Base-by-base conservation (phyloP, 139 green algal species). In the Chlamydomonas sphaeroides region DNA sequence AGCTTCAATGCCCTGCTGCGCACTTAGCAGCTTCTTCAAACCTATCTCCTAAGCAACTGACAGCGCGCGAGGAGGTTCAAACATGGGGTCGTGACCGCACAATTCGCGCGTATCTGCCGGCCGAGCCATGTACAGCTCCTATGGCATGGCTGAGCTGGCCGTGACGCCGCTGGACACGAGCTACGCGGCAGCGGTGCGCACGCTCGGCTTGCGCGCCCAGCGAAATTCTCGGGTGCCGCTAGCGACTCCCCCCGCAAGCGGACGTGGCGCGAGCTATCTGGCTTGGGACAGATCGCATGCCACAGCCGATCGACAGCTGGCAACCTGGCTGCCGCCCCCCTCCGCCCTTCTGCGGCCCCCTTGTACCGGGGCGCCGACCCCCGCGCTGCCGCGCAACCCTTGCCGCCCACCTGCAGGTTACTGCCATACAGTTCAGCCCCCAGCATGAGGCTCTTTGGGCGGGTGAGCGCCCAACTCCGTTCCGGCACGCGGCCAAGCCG, bases 361-460 rank as follows among this genome's bases (percentile, higher is more conserved):
- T 53, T 49, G 18, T 25, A 65, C 26, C 28, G 26, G 6, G 15
- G 51, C 17, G 51, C 17, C 14, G 15, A 17, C 20, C 20, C 4
- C 6, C 51, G 51, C 20, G 17, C 20, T 28, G 14, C 6, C 20
- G 51, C 15, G 7, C 53, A n/a, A 26, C 28, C 57, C 57, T 65
- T 65, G 5, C 28, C 59, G 30, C 59, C 23, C 28, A 10, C 18
- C 36, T 48, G 38, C 75, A 89, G 84, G 75, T 89, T 48, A 86
- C 80, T 17, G 66, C 66, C 23, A n/a, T 89, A 45, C 63, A 71
- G 20, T 91, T 91, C 70, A 84, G 85, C 41, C 75, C 65, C 18
- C 68, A 88, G 17, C 45, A 79, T 41, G 87, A 91, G 84, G 53
- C 78, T 57, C 57, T 91, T 26, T 91, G 87, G 87, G 80, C 84